Evolutionary conservation across 164 flowering plant genomes (phyloP).

Genomic region (Liriodendron chinense): DNA sequence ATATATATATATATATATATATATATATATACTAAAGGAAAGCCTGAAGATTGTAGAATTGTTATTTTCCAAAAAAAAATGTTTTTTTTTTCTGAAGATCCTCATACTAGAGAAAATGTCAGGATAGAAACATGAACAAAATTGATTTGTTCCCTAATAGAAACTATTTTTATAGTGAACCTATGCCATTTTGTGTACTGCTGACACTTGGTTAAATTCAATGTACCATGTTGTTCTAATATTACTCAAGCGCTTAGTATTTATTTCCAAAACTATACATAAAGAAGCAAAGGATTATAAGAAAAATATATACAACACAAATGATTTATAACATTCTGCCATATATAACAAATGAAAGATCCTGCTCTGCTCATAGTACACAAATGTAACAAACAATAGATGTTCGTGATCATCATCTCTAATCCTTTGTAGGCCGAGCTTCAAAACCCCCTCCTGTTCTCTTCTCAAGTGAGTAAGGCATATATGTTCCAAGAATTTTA

Average conservation of each 20-base stretch:
- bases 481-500: slow-evolving; percentile 81
- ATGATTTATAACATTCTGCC: slow-evolving; percentile 1
- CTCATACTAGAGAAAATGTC: too few relatives aligned
- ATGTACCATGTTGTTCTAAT: neutral
- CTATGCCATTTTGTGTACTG: too few relatives aligned
- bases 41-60: too few relatives aligned
- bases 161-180: too few relatives aligned
- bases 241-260: neutral
- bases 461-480: slow-evolving; percentile 86
- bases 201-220: too few relatives aligned
- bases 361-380: slow-evolving; percentile 1
- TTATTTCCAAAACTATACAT: slow-evolving; percentile 3
- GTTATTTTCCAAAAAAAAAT: too few relatives aligned
- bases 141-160: too few relatives aligned
- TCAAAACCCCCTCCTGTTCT: slow-evolving; percentile 81
- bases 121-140: too few relatives aligned
- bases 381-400: neutral
- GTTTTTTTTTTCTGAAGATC: too few relatives aligned
- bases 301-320: slow-evolving; percentile 4
- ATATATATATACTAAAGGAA: too few relatives aligned
- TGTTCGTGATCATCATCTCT: slow-evolving; percentile 20
- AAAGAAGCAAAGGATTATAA: neutral
- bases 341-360: slow-evolving; percentile 6
- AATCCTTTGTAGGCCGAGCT: slow-evolving; percentile 52
- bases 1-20: too few relatives aligned